A percentile compares a stretch with the other conserved stretches of the same genome.
These are phyloP conservation scores for Alternaria brassicae DNA, from an alignment of 2,329 filamentous ascomycete species.

Conservation along the genomic window DNA sequence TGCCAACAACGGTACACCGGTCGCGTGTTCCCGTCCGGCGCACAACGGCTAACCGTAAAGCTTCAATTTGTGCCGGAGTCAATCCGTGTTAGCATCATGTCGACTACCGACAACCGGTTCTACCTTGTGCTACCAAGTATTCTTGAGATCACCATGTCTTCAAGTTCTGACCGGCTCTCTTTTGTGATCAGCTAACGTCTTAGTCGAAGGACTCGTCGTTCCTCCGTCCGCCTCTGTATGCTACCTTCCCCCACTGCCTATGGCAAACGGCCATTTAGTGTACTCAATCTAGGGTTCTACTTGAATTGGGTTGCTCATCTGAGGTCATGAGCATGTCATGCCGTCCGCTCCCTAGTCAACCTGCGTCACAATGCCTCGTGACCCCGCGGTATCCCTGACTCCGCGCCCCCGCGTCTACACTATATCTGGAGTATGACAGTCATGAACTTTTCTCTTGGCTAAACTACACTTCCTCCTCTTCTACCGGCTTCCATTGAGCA, in stretches of 20 bases:
- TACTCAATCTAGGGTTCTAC: not conserved
- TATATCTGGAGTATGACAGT: not conserved
- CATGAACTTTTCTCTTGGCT: not conserved
- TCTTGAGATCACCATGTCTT: not conserved
- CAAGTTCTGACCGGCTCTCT: not conserved
- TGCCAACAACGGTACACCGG: not conserved
- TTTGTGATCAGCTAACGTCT: not conserved
- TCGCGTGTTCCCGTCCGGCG: not conserved
- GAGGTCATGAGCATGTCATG: slow-evolving; percentile 2
- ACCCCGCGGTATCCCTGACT: not conserved
- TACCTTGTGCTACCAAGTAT: not conserved
- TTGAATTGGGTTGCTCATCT: not conserved
- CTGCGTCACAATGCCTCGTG: not conserved
- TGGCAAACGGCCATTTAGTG: not conserved
- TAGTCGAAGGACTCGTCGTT: not conserved
- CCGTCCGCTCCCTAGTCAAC: not conserved
- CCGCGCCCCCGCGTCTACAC: not conserved
- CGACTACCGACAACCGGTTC: not conserved
- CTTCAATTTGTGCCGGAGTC: not conserved
- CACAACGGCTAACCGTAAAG: not conserved
- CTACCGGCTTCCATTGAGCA: not conserved
- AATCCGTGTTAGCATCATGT: not conserved
- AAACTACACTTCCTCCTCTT: not conserved
- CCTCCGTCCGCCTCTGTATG: not conserved
- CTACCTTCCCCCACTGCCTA: not conserved